phyloP scores from a whole-genome alignment of 1,139 yeast genomes.

The Groenewaldozyma sp. region DNA sequence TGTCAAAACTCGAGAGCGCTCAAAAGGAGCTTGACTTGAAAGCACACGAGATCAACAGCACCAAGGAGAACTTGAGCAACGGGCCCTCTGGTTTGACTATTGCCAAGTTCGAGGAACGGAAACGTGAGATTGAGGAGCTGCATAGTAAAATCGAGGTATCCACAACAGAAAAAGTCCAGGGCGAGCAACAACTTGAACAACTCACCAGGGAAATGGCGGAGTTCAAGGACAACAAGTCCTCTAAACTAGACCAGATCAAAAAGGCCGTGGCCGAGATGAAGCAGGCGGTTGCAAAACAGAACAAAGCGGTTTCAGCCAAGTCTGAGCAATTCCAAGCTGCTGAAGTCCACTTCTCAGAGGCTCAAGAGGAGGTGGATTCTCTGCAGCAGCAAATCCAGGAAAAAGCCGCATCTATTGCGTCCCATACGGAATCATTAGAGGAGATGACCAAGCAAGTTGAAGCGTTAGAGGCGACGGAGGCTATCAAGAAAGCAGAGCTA shows the following conservation, averaged over 20 bases:
- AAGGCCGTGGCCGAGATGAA: slow-evolving; percentile 17
- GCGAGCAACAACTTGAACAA: slow-evolving; percentile 36
- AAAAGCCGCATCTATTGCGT: slow-evolving; percentile 31
- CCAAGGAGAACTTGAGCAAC: slow-evolving; percentile 50
- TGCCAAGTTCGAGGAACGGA: slow-evolving; percentile 41
- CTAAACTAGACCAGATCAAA: slow-evolving; percentile 63
- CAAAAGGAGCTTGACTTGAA: slow-evolving; percentile 60
- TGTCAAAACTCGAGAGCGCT: slow-evolving; percentile 45
- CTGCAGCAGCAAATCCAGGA: slow-evolving; percentile 36
- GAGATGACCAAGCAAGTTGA: slow-evolving; percentile 6
- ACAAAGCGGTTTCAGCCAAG: slow-evolving; percentile 36
- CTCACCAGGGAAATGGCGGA: slow-evolving; percentile 78
- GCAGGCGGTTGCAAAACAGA: slow-evolving; percentile 28
- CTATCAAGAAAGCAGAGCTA: slow-evolving; percentile 33
- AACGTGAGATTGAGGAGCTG: slow-evolving; percentile 42
- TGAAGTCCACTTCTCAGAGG: slow-evolving; percentile 66
- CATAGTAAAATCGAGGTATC: slow-evolving; percentile 32
- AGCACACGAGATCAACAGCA: slow-evolving; percentile 56
- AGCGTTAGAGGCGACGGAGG: slow-evolving; percentile 26
- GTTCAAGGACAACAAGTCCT: slow-evolving; percentile 69
- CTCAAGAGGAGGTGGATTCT: slow-evolving; percentile 45
- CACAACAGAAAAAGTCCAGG: slow-evolving; percentile 21
- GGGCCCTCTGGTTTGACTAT: slow-evolving; percentile 51
- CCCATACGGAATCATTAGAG: slow-evolving; percentile 32
- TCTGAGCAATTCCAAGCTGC: slow-evolving; percentile 53